Conservation (phyloP, 179 eudicot species). For the Sideroxylon spinosum region DNA sequence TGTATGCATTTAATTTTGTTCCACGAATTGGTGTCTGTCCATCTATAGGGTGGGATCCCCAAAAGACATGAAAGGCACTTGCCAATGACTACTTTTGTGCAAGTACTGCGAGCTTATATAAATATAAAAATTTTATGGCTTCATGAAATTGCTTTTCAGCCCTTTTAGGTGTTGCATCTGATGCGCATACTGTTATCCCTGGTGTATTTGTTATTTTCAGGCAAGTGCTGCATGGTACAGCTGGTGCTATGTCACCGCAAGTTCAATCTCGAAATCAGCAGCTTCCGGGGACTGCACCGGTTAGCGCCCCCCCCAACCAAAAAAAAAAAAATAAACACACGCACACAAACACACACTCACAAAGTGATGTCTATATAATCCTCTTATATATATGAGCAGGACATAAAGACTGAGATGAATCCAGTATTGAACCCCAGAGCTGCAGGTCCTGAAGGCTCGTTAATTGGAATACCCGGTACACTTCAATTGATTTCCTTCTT, state of each 20-base stretch:
- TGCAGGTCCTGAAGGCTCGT: conserved; percentile 78
- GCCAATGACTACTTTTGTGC: not conserved
- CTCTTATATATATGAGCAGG: conserved; percentile 35
- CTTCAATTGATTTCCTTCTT: not conserved
- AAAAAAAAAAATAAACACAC: too few species aligned
- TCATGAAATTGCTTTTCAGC: not conserved
- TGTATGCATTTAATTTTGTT: not conserved
- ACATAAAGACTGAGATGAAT: conserved; percentile 83
- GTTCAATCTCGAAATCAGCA: conserved; percentile 82
- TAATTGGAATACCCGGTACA: conserved; percentile 85
- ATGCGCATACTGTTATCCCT: not conserved
- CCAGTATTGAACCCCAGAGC: conserved; percentile 60
- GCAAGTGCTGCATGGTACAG: conserved; percentile 89
- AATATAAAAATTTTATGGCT: not conserved
- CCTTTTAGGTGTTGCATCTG: conserved; percentile 14
- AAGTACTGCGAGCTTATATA: not conserved
- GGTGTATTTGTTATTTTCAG: conserved; percentile 31
- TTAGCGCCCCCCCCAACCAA: conserved; percentile 29
- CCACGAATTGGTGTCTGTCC: not conserved
- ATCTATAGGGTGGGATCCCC: not conserved
- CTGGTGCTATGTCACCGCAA: conserved; percentile 81
- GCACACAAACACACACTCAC: too few species aligned
- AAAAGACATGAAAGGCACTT: not conserved
- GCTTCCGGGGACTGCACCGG: conserved; percentile 65
- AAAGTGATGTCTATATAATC: too few species aligned